Base-by-base conservation (phyloP, 441 rosid genomes). In the Eruca vesicaria region DNA sequence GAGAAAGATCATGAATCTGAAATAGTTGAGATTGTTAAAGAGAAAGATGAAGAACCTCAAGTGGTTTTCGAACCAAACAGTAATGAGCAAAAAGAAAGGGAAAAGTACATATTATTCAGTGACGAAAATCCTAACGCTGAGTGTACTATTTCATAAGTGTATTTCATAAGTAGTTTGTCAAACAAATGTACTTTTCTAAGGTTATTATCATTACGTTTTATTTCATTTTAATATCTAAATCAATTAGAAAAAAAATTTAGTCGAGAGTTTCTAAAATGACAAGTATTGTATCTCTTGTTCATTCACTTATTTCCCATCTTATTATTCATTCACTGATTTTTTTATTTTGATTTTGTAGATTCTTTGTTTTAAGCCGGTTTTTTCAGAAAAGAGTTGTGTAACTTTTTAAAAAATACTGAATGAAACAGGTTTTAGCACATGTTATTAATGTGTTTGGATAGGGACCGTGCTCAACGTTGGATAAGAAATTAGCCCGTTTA, bases 41-140 rank as follows among this genome's bases (percentile, higher is more conserved):
- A 31, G 0, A n/a, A n/a, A n/a, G 15, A 15, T 19, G 70, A 31
- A 11, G 28, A 5, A 36, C 20, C 28, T 1, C 33, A 5, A 36
- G 6, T 6, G 11, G 26, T 48, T 28, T 45, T 9, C 21, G 73
- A 45, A 20, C 45, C 61, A 32, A 41, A 29, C 19, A 12, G 56
- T 56, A 19, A 66, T 69, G 77, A 64, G n/a, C 70, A 73, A 23
- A 72, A 64, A 14, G 77, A 84, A 2, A 63, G 62, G 0, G 80
- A 82, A 28, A 63, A 63, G 4, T 62, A 77, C 3, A 73, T 75
- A 85, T 68, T 80, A 72, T 87, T 91, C 20, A 86, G 81, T 21
- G 98, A 89, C 12, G 96, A 88, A 63, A 89, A 93, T 66, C 82
- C 94, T 8, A 89, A 87, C 70, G 88, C 90, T 3, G 52, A 14